Percentiles rank a stretch among this genome's conserved stretches.
Evolutionary conservation across 352 stramenopile genomes (phyloP).

Genomic region (Pythium dissotocum): DNA sequence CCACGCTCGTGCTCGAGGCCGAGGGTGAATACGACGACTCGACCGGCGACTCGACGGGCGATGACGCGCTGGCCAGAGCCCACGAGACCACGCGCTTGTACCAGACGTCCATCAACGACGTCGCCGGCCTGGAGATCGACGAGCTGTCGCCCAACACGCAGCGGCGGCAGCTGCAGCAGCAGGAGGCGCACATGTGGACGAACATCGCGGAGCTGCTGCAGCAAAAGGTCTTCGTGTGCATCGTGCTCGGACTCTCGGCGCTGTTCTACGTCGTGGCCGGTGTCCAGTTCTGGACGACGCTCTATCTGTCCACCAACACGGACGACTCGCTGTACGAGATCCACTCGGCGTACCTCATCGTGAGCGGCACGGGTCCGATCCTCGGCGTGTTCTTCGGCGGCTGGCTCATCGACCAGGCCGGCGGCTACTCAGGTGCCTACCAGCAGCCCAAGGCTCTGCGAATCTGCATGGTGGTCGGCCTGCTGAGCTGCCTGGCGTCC

Average conservation of each 20-base stretch:
- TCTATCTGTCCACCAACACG: slow-evolving; percentile 83
- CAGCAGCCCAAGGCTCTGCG: slow-evolving; percentile 70
- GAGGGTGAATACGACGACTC: slow-evolving; percentile 31
- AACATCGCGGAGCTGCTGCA: slow-evolving; percentile 56
- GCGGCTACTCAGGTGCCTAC: slow-evolving; percentile 66
- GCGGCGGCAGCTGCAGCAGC: slow-evolving; percentile 26
- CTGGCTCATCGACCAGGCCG: slow-evolving; percentile 80
- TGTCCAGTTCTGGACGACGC: slow-evolving; percentile 85
- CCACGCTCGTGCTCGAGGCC: slow-evolving; percentile 69
- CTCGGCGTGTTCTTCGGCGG: slow-evolving; percentile 86
- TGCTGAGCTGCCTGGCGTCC: slow-evolving; percentile 45
- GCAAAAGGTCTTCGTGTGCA: slow-evolving; percentile 71
- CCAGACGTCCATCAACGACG: slow-evolving; percentile 1
- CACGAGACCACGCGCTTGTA: slow-evolving; percentile 21
- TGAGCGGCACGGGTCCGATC: slow-evolving; percentile 76
- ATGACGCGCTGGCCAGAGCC: slow-evolving; percentile 10
- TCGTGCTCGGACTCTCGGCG: slow-evolving; percentile 77
- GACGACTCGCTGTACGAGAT: slow-evolving; percentile 77
- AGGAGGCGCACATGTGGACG: slow-evolving; percentile 42
- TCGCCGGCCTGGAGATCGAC: neutral
- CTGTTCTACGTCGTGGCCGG: slow-evolving; percentile 84
- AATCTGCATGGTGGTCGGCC: slow-evolving; percentile 72
- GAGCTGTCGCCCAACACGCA: slow-evolving; percentile 7
- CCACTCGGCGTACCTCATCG: slow-evolving; percentile 71
- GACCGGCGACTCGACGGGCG: slow-evolving; percentile 22